A percentile compares a stretch with the other conserved stretches of the same genome.
phyloP scores from a whole-genome alignment of 140 eudicot species.

The Erigeron philadelphicus region DNA sequence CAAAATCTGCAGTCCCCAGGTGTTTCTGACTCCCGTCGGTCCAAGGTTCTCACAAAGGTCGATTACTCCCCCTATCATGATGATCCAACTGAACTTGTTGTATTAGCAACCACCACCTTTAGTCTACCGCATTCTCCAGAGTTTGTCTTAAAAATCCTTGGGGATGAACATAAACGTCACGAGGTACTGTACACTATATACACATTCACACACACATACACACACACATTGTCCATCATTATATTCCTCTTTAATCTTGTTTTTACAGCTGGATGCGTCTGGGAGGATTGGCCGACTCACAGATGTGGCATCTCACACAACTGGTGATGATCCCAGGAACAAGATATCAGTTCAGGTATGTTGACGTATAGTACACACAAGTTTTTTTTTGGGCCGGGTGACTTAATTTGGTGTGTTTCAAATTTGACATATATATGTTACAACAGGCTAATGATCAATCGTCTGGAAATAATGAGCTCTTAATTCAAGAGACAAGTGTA shows the following conservation, averaged over 20 bases:
- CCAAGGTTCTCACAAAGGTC: no score
- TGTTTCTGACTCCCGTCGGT: neutral
- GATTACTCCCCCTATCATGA: neutral
- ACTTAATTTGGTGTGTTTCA: no score
- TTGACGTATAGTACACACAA: neutral
- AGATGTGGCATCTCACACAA: no score
- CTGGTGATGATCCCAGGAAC: no score
- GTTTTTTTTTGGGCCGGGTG: neutral
- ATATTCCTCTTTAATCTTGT: neutral
- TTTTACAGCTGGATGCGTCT: neutral
- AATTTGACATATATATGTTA: no score
- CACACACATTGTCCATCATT: neutral
- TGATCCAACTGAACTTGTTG: neutral
- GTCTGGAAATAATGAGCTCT: no score
- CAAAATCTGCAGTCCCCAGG: neutral
- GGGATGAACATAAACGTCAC: neutral
- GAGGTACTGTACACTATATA: slow-evolving; percentile 11
- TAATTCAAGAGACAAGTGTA: no score
- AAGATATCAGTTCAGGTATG: no score
- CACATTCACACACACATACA: no score
- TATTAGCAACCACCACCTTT: slow-evolving; percentile 7
- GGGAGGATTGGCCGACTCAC: neutral
- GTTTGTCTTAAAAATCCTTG: slow-evolving; percentile 14
- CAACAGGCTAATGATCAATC: no score
- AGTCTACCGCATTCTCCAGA: slow-evolving; percentile 15